Evolutionary conservation across 805 yeast genomes (phyloP), one percentile per base, ranked within the genome.

Genomic region (Candida verbasci): DNA sequence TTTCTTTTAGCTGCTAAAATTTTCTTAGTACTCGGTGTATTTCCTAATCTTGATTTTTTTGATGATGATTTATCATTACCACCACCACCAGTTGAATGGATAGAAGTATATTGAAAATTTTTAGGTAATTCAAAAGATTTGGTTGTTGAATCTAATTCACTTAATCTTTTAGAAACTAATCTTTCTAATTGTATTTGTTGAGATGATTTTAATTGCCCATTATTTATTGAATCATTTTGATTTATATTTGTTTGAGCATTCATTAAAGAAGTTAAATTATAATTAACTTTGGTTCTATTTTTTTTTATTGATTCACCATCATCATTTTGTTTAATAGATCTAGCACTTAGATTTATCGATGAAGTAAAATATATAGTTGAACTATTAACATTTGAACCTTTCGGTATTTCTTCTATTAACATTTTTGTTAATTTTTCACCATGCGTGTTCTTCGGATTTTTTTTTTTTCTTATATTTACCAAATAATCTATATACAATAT

Each of bases 381-480:
- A 21, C 53, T 44, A 24, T 56, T 58, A 9, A 62, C 41, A 36
- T 53, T 52, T 22, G 50, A 46, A 9, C 53, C 41, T 38, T 53
- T 62, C 10, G 73, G 73, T 14, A 68, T 45, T 39, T 68, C 72
- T 42, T 68, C 73, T 7, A 68, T 68, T 17, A 68, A 52, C 73
- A 68, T 68, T 15, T 9, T 14, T 25, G 9, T 12, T n/a, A 6
- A 15, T 17, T 25, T 17, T n/a, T n/a, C n/a, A n/a, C n/a, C n/a
- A n/a, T n/a, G n/a, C n/a, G n/a, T n/a, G n/a, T n/a, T n/a, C n/a
- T n/a, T n/a, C n/a, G n/a, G n/a, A n/a, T 16, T 25, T 24, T 26
- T 24, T 26, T 21, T 28, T 34, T 21, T 17, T 22, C 17, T 20
- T 20, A 6, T 9, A 9, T 26, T 16, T 16, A 26, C 16, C 16